A percentile compares a stretch with the other conserved stretches of the same genome.
Conservation (phyloP, 352 stramenopile species). For the Discostella stelligera region DNA sequence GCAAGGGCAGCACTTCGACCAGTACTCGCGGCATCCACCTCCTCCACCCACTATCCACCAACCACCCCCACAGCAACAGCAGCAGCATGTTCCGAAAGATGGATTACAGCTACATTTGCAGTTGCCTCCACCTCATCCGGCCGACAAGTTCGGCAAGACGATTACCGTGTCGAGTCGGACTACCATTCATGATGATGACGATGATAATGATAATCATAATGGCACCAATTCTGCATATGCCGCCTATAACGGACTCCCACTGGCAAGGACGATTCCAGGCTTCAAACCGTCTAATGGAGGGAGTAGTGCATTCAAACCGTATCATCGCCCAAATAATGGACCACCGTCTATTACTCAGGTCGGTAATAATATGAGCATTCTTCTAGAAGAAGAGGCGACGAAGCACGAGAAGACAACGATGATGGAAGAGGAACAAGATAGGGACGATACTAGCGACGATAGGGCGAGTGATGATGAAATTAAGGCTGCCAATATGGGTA, state of each 20-base stretch:
- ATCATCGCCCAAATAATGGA: not conserved
- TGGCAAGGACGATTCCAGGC: not conserved
- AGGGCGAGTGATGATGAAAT: constrained; percentile 3
- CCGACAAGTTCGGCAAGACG: constrained; percentile 33
- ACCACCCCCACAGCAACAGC: not conserved
- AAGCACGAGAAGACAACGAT: not conserved
- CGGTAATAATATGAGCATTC: not conserved
- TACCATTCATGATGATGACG: constrained; percentile 11
- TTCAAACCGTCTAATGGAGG: not conserved
- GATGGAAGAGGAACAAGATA: not conserved
- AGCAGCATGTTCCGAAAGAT: not conserved
- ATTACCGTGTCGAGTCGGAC: constrained; percentile 18
- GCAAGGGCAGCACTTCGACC: not conserved
- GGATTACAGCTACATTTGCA: no score
- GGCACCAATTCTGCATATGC: not conserved
- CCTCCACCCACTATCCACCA: not conserved
- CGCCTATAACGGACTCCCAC: not conserved
- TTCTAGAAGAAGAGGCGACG: not conserved
- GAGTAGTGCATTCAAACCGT: constrained; percentile 9
- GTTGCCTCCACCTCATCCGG: constrained; percentile 10
- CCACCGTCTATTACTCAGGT: not conserved
- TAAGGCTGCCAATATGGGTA: constrained; percentile 1
- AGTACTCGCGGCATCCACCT: constrained; percentile 8
- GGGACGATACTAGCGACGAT: not conserved
- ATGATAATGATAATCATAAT: not conserved